phyloP scores from a whole-genome alignment of 495 filamentous ascomycete species.

The Penicillium cosmopolitanum region DNA sequence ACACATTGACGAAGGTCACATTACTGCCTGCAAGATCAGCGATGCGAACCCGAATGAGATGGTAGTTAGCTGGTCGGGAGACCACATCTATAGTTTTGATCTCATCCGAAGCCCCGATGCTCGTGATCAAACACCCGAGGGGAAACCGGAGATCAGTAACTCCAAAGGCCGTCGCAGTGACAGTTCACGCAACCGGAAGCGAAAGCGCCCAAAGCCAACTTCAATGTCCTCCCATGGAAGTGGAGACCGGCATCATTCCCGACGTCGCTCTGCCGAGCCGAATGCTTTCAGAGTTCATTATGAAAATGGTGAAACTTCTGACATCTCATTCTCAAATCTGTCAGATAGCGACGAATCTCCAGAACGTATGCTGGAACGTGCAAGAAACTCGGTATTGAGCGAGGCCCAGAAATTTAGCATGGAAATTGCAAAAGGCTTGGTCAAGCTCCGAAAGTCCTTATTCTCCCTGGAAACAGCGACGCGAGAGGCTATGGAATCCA shows the following conservation, averaged over 20 bases:
- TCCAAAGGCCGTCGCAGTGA: slow-evolving; percentile 29
- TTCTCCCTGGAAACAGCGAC: slow-evolving; percentile 54
- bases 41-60: slow-evolving; percentile 76
- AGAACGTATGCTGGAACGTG: slow-evolving; percentile 40
- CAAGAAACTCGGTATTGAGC: slow-evolving; percentile 47
- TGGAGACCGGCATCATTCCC: slow-evolving; percentile 45
- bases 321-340: slow-evolving; percentile 48
- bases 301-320: slow-evolving; percentile 64
- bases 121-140: slow-evolving; percentile 33
- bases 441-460: slow-evolving; percentile 60
- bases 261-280: slow-evolving; percentile 36
- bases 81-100: slow-evolving; percentile 76
- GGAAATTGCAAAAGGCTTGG: slow-evolving; percentile 57
- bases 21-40: slow-evolving; percentile 79
- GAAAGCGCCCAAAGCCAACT: slow-evolving; percentile 56
- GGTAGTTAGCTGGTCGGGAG: slow-evolving; percentile 76
- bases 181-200: slow-evolving; percentile 53
- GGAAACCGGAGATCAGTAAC: slow-evolving; percentile 19
- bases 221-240: slow-evolving; percentile 52
- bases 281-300: slow-evolving; percentile 59
- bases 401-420: slow-evolving; percentile 56
- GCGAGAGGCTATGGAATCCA: slow-evolving; percentile 28
- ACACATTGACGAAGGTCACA: slow-evolving; percentile 62
- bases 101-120: slow-evolving; percentile 65
- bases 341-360: slow-evolving; percentile 34